Percentiles rank a stretch among this genome's conserved stretches.
Evolutionary conservation across 768 basidiomycete genomes (phyloP).

Genomic region (Suillus ampliporus): DNA sequence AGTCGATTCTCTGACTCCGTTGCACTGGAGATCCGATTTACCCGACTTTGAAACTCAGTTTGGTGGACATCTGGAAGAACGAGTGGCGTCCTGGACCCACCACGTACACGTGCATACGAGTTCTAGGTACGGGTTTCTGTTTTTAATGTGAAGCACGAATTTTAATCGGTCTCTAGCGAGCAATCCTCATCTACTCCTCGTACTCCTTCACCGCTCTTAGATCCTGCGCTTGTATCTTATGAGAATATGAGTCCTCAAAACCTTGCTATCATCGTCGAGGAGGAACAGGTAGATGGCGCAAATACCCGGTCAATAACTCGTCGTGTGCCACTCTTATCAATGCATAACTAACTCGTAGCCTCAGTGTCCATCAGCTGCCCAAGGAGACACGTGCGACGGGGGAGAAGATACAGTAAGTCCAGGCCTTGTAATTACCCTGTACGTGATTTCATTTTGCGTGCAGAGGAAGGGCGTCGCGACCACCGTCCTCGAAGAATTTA

Average conservation of each 20-base stretch:
- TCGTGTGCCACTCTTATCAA: no score
- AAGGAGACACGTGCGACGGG: no score
- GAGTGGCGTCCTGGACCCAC: conserved; percentile 2
- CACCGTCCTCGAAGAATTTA: neutral
- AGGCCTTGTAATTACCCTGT: neutral
- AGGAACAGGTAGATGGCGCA: neutral
- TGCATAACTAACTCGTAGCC: neutral
- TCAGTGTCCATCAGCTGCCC: neutral
- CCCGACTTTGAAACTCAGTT: neutral
- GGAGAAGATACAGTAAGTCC: neutral
- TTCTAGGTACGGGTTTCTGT: neutral
- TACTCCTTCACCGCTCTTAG: neutral
- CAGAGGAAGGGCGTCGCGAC: neutral
- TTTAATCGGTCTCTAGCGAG: neutral
- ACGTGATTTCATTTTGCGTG: neutral
- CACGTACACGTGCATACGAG: neutral
- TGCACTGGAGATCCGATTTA: conserved; percentile 2
- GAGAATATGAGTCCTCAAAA: neutral
- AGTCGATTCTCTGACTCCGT: neutral
- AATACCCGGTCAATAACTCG: neutral
- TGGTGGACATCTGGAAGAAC: neutral
- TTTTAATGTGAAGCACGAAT: neutral
- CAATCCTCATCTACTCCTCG: neutral
- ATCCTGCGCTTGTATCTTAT: neutral
- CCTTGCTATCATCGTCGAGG: neutral